A percentile compares a stretch with the other conserved stretches of the same genome.
Conservation (phyloP, 2,329 filamentous ascomycete species). For the Mycosphaerella sp. region DNA sequence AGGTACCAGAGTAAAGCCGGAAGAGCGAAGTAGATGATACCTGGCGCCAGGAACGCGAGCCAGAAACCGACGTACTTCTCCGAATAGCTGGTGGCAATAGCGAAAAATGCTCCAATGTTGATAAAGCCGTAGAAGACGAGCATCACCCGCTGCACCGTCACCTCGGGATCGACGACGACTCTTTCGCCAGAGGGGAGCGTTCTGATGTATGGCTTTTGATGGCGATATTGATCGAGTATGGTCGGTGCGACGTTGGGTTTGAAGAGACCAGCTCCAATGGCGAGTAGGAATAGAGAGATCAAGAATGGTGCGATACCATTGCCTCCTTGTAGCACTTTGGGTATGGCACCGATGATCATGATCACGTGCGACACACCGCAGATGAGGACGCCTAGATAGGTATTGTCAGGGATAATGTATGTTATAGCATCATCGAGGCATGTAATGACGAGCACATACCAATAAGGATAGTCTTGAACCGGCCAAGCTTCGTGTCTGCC, state of each 20-base stretch:
- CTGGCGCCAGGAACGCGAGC: slow-evolving; percentile 55
- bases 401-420: background rate
- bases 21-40: slow-evolving; percentile 54
- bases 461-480: slow-evolving; percentile 21
- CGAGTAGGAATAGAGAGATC: slow-evolving; percentile 51
- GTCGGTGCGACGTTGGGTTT: slow-evolving; percentile 63
- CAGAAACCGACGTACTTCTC: slow-evolving; percentile 61
- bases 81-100: slow-evolving; percentile 59
- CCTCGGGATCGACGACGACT: slow-evolving; percentile 42
- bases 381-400: slow-evolving; percentile 18
- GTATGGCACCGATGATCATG: slow-evolving; percentile 21
- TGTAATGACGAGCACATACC: background rate
- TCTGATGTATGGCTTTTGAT: slow-evolving; percentile 36
- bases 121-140: slow-evolving; percentile 65
- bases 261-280: slow-evolving; percentile 65
- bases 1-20: slow-evolving; percentile 26
- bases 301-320: slow-evolving; percentile 39
- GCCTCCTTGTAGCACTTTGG: slow-evolving; percentile 20
- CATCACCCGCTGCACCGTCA: slow-evolving; percentile 43
- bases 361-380: slow-evolving; percentile 23
- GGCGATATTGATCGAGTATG: slow-evolving; percentile 42
- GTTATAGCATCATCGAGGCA: too few species aligned
- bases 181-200: slow-evolving; percentile 37
- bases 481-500: slow-evolving; percentile 24
- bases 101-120: slow-evolving; percentile 63